Evolutionary conservation across 306 rosid species (phyloP).

Genomic region (Rosa lucieae): DNA sequence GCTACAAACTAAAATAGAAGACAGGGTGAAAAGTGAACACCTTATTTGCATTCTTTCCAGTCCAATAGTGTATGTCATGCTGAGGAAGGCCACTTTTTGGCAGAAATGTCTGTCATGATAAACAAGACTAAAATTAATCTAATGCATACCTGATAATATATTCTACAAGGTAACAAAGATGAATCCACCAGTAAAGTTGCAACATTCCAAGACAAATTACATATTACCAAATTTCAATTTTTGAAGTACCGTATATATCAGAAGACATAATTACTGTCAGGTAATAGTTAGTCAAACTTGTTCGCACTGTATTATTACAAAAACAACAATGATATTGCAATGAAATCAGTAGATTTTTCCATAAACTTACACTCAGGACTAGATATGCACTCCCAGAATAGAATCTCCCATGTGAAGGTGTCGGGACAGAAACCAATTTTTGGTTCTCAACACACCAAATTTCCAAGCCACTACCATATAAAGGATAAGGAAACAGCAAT

Average conservation of each 20-base stretch:
- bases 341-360: slow-evolving; percentile 3
- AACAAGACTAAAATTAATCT: slow-evolving; percentile 32
- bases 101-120: slow-evolving; percentile 61
- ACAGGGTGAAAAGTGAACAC: slow-evolving; percentile 24
- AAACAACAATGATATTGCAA: slow-evolving; percentile 17
- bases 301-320: not conserved
- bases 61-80: slow-evolving; percentile 88
- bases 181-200: slow-evolving; percentile 17
- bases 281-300: slow-evolving; percentile 6
- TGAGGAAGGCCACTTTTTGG: slow-evolving; percentile 64
- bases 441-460: slow-evolving; percentile 91
- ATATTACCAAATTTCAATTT: not conserved
- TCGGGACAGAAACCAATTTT: slow-evolving; percentile 54
- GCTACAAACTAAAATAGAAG: slow-evolving; percentile 3
- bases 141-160: slow-evolving; percentile 15
- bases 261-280: not conserved
- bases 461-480: slow-evolving; percentile 67
- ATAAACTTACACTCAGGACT: slow-evolving; percentile 73
- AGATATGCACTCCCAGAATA: slow-evolving; percentile 83
- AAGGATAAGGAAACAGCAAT: slow-evolving; percentile 51
- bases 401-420: slow-evolving; percentile 70
- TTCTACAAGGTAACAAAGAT: slow-evolving; percentile 13
- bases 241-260: not conserved
- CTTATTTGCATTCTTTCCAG: slow-evolving; percentile 69
- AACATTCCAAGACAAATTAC: slow-evolving; percentile 10